Percentiles rank a stretch among this genome's conserved stretches.
Conservation (phyloP, 2,329 filamentous ascomycete genomes). For the Aureobasidium uvarum region DNA sequence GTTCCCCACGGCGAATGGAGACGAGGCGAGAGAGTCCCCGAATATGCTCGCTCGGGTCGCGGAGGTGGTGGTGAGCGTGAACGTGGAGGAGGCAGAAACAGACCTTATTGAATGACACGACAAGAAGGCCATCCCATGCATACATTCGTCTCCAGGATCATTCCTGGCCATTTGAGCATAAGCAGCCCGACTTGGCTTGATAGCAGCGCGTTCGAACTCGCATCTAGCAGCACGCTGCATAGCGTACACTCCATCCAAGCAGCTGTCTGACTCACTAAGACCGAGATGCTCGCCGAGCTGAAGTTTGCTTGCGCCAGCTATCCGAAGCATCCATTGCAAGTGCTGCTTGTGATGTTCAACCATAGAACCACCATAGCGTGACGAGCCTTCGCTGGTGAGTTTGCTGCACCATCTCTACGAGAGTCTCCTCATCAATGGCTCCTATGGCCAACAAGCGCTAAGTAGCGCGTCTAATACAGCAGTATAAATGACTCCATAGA, state of each 20-base stretch:
- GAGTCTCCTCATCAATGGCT: background rate
- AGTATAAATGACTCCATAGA: background rate
- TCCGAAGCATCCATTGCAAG: background rate
- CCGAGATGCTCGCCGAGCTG: background rate
- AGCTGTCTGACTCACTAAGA: too few relatives aligned
- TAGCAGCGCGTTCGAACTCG: background rate
- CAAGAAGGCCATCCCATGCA: background rate
- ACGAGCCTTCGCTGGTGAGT: background rate
- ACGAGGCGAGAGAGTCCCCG: slow-evolving; percentile 41
- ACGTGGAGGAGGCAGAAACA: slow-evolving; percentile 30
- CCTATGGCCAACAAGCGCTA: background rate
- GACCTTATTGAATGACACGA: slow-evolving; percentile 24
- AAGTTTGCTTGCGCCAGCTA: background rate
- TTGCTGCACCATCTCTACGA: background rate
- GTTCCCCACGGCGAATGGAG: slow-evolving; percentile 42
- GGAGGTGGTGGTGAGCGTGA: slow-evolving; percentile 29
- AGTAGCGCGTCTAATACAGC: background rate
- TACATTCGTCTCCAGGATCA: background rate
- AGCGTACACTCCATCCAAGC: too few relatives aligned
- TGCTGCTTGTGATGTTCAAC: background rate
- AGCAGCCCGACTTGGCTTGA: background rate
- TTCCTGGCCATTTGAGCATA: background rate
- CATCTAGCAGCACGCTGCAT: too few relatives aligned
- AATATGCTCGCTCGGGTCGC: slow-evolving; percentile 30
- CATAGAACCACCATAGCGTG: background rate